Evolutionary conservation across 179 eudicot species (phyloP), one percentile per base, ranked within the genome.

Genomic region (Pouteria campechiana): DNA sequence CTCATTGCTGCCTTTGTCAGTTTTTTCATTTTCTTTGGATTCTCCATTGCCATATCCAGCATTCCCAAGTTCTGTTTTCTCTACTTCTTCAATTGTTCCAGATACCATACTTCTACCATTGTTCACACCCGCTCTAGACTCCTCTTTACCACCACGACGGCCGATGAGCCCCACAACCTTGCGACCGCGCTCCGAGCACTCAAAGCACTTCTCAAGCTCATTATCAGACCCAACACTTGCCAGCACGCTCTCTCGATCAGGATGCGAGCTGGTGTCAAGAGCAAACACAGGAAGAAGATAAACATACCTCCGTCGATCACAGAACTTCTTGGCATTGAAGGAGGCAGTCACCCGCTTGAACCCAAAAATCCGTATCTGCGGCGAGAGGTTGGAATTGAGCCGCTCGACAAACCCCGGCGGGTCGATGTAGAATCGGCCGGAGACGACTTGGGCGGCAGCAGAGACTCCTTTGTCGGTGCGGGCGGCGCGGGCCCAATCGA

Each of bases 391-490:
- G 0, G 72, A 50, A 36, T 86, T 65, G 9, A 90, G 46, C 0
- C 98, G 60, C 1, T 81, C 64, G 1, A 85, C 49, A 7, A 85
- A 58, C 9, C 93, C 84, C 6, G 86, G 79, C n/a, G 93, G 95
- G 45, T 85, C 95, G 4, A 85, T 60, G 48, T 69, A 90, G 17
- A 86, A 90, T 28, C 75, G 43, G 12, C 98, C 98, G 1, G 98
- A 90, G n/a, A 86, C 79, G 1, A 86, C 98, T 62, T 90, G 93
- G 13, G 93, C 89, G 6, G 79, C 84, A 12, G 95, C 95, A 38
- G 78, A 71, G 38, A 90, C 98, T 8, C 95, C 95, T 50, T 90
- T 90, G 35, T 85, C 95, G 5, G 95, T 90, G 0, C 98, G 68
- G 3, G 95, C 90, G 13, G 97, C 85, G 1, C 97, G 83, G 7